Evolutionary conservation across 768 basidiomycete genomes (phyloP).

Genomic region (Hypholoma sublateritium): DNA sequence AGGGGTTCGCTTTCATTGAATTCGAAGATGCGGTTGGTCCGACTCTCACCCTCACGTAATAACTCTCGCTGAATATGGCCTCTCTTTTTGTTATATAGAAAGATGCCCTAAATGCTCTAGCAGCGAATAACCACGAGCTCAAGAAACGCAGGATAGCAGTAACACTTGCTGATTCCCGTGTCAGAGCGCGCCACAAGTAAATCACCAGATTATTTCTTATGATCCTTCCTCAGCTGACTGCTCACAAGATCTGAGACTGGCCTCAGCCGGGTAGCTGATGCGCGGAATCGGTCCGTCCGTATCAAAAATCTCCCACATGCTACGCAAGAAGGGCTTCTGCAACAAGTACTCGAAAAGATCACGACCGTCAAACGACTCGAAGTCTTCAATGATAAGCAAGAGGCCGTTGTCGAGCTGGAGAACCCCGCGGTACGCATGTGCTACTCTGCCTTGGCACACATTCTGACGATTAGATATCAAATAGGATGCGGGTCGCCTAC

Average conservation of each 20-base stretch:
- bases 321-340: conserved; percentile 88
- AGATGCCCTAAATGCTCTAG: conserved; percentile 68
- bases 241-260: conserved; percentile 50
- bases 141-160: conserved; percentile 91
- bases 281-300: conserved; percentile 70
- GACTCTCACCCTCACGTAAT: background rate
- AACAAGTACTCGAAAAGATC: conserved; percentile 85
- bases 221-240: background rate
- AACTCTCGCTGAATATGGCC: background rate
- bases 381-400: conserved; percentile 58
- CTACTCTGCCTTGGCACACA: background rate
- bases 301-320: conserved; percentile 71
- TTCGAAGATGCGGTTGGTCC: conserved; percentile 72
- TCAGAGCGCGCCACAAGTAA: conserved; percentile 53
- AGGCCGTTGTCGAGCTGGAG: conserved; percentile 67
- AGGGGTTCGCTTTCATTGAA: conserved; percentile 92
- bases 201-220: conserved; percentile 13
- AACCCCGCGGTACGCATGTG: conserved; percentile 55
- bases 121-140: conserved; percentile 83
- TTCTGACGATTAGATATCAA: background rate
- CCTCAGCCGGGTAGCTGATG: conserved; percentile 53
- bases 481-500: conserved; percentile 82
- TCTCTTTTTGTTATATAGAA: conserved; percentile 38
- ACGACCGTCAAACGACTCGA: conserved; percentile 71
- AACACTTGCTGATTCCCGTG: conserved; percentile 77